Base-by-base conservation (phyloP, 768 basidiomycete species). In the Vishniacozyma victoriae region DNA sequence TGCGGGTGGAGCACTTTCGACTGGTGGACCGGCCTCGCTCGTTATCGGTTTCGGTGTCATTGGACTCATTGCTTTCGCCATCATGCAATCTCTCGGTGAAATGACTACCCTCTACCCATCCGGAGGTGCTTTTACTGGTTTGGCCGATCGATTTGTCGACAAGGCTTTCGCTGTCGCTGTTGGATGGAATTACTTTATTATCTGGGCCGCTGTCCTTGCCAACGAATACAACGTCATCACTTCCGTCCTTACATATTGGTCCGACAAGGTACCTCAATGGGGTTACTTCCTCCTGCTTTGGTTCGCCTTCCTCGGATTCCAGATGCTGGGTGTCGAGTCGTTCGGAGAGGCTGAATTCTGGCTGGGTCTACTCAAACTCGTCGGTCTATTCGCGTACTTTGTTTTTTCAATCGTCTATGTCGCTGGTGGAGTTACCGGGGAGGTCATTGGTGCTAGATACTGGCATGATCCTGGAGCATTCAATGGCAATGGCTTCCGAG, bases 301-400 rank as follows among this genome's bases (percentile, higher is more conserved):
- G 31, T 3, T 27, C 25, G 15, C 39, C 14, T 55, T 50, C 23
- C 26, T 42, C 16, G 18, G 29, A 1, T 35, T 55, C 53, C 23
- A 35, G 24, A 33, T 31, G 14, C 36, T 33, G 5, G 42, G 44
- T 3, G 49, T 51, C 12, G 26, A 31, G 16, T 37, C 27, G 5
- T 55, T 55, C 37, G 54, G 54, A 16, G 54, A 55, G 35, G 44
- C 36, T 13, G 49, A 55, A 27, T 47, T 46, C 36, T 25, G 23
- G 18, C 26, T 48, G 9, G 24, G 23, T n/a, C 12, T 43, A 14
- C 14, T 24, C 22, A 48, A 56, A 20, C 23, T 47, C 29, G 14
- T 52, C 25, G 22, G 19, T 24, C 14, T 50, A 37, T 13, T 31
- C 35, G 44, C 42, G 24, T 37, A 31, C 45, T 50, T 53, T 41